Conservation (phyloP, 306 rosid genomes). For the Nissolia schottii region DNA sequence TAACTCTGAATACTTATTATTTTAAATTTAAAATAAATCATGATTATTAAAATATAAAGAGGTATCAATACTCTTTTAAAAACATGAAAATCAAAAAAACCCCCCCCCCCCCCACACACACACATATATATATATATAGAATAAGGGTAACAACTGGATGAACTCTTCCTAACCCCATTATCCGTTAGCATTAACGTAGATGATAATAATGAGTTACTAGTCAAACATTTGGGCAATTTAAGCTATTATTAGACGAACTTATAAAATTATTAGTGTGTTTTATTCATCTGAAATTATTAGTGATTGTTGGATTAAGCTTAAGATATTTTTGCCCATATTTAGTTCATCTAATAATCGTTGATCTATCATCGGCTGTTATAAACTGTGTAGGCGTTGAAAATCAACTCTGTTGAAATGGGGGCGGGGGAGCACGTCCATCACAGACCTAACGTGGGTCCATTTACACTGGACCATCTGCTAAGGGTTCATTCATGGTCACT, state of each 20-base stretch:
- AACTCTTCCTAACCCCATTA: neutral
- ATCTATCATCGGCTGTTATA: neutral
- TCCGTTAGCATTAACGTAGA: neutral
- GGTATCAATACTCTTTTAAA: too few species aligned
- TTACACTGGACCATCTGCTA: too few species aligned
- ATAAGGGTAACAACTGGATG: neutral
- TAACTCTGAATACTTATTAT: too few species aligned
- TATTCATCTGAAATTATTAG: too few species aligned
- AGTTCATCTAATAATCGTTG: neutral
- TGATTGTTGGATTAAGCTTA: neutral
- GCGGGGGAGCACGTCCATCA: neutral
- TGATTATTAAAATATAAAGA: too few species aligned
- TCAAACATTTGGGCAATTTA: neutral
- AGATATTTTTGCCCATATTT: neutral
- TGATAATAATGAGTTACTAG: neutral
- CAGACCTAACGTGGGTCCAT: too few species aligned
- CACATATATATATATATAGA: too few species aligned
- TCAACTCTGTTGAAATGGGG: constrained; percentile 10
- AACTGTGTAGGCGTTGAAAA: neutral
- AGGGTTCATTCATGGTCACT: too few species aligned
- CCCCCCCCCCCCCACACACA: too few species aligned
- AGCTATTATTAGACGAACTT: neutral
- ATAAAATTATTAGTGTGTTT: neutral
- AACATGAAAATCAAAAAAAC: too few species aligned
- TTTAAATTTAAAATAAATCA: too few species aligned